Base-by-base conservation (phyloP, 192 early-diverging fungal species). In the Glomus cerebriforme region DNA sequence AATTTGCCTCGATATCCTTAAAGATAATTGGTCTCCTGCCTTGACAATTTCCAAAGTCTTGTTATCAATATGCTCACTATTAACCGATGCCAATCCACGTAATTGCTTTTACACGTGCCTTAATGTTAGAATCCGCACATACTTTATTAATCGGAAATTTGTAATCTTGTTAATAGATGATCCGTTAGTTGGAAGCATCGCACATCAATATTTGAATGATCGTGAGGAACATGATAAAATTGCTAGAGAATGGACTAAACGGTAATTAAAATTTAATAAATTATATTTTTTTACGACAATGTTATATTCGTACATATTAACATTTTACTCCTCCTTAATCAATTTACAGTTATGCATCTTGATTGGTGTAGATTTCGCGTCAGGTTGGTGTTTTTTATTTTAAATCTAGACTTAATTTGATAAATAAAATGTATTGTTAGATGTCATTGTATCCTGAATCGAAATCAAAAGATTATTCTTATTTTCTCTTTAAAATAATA, bases 11-110 rank as follows among this genome's bases (percentile, higher is more conserved):
- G 96, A 98, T 69, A 95, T 97, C 47, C 86, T 99, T 45, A 99
- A 99, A 85, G 96, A 99, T 80, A 96, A 99, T 82, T 99, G 96
- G 97, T 95, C 93, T 62, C 97, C 96, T 26, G 96, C 95, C 32
- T 82, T 99, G 72, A 98, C 97, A 15, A 96, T 97, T 77, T 94
- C 95, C 47, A 98, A 98, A 85, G 96, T 99, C 15, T 83, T 99
- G 79, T 86, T 99, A n/a, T 96, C 95, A 2, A 94, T 99, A 79
- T 95, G 93, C 82, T 96, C 94, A 13, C 86, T 99, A 49, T 87
- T 99, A n/a, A 95, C 94, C 1, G 96, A 99, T 81, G 91, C 96
- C 15, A 97, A 97, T 86, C 97, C 96, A 73, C 91, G 93, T 93
- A 90, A 29, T 37, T 35, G 8, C 15, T 68, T 9, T 35, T 39